Conservation (phyloP, 2,329 filamentous ascomycete genomes). For the Botrytis byssoidea region DNA sequence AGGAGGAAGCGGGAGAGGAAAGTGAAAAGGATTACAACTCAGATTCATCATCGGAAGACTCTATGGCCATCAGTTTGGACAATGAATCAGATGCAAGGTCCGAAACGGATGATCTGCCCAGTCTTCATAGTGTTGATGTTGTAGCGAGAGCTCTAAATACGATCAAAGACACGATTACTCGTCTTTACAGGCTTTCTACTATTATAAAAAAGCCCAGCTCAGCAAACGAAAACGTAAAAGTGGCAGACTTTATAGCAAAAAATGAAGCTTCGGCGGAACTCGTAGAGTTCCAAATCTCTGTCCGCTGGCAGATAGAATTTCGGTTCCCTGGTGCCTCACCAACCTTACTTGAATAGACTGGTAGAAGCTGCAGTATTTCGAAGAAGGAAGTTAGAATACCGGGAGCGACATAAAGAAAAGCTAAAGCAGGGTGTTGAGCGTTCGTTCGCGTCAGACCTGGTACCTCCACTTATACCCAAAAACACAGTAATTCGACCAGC, state of each 20-base stretch:
- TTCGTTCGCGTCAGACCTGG: background rate
- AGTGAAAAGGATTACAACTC: background rate
- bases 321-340: background rate
- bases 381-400: slow-evolving; percentile 9
- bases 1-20: background rate
- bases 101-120: background rate
- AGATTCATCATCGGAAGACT: background rate
- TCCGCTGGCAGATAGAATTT: slow-evolving; percentile 13
- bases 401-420: slow-evolving; percentile 13
- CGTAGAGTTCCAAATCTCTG: background rate
- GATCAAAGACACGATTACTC: slow-evolving; percentile 9
- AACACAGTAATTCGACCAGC: background rate
- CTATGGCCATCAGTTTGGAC: slow-evolving; percentile 15
- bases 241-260: slow-evolving; percentile 8
- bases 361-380: slow-evolving; percentile 12
- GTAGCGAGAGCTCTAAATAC: background rate
- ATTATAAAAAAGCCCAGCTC: slow-evolving; percentile 6
- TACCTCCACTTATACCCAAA: background rate
- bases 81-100: background rate
- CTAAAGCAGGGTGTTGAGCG: slow-evolving; percentile 2
- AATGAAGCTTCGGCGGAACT: background rate
- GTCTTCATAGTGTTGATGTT: background rate
- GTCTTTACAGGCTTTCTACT: slow-evolving; percentile 1
- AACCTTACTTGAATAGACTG: background rate
- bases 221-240: slow-evolving; percentile 9